Conservation (phyloP, 495 filamentous ascomycete genomes). For the Penicillium crystallinum region DNA sequence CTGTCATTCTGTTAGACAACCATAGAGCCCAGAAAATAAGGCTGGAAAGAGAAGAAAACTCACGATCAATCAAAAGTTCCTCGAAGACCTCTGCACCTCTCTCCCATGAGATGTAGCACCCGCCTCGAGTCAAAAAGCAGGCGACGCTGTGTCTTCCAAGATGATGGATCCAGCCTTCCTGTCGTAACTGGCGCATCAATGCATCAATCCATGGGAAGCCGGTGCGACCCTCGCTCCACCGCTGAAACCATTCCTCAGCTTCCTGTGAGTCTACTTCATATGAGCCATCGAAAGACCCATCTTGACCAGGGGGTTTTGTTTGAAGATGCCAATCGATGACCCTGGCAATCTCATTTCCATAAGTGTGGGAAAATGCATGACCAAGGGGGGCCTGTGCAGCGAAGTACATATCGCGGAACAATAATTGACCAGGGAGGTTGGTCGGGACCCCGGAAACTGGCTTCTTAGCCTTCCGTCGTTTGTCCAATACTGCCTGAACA, state of each 20-base stretch:
- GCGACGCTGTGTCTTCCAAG: constrained; percentile 66
- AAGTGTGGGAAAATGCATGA: constrained; percentile 49
- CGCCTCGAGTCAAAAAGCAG: constrained; percentile 66
- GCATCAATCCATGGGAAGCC: constrained; percentile 74
- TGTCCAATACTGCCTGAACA: constrained; percentile 49
- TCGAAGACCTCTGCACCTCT: constrained; percentile 70
- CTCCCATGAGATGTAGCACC: constrained; percentile 70
- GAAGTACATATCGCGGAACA: constrained; percentile 76
- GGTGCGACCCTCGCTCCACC: constrained; percentile 60
- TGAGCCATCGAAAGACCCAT: constrained; percentile 15
- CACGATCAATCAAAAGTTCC: constrained; percentile 61
- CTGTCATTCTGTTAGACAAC: constrained; percentile 1
- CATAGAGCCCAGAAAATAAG: no score
- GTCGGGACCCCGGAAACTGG: constrained; percentile 49
- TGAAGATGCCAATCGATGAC: constrained; percentile 71
- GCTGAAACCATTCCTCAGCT: constrained; percentile 57
- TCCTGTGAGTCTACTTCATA: constrained; percentile 52
- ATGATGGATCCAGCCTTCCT: constrained; percentile 72
- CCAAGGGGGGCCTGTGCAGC: constrained; percentile 63
- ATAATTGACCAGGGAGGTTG: constrained; percentile 60
- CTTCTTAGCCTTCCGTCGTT: constrained; percentile 41
- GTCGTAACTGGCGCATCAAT: constrained; percentile 64
- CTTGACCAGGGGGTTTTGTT: constrained; percentile 39
- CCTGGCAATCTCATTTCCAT: constrained; percentile 53
- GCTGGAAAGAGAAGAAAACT: constrained; percentile 1